A percentile compares a stretch with the other conserved stretches of the same genome.
phyloP scores from a whole-genome alignment of 2,329 filamentous ascomycete genomes.

The Domatiomyces catenatus region DNA sequence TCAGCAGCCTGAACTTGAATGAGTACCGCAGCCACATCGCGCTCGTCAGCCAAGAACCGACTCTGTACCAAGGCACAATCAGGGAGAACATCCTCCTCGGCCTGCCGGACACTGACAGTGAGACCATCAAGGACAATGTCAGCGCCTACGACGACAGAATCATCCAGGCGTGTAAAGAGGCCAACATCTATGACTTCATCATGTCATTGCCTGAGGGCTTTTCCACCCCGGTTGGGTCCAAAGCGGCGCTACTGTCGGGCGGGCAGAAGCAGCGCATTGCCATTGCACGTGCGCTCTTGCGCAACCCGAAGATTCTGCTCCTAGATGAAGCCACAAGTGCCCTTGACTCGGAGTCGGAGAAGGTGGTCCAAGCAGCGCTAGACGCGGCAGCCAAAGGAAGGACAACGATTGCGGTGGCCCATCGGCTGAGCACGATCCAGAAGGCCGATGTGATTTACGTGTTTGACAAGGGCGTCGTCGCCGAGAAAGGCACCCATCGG shows the following conservation, averaged over 20 bases:
- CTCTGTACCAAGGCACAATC: slow-evolving; percentile 83
- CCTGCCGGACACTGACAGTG: not conserved
- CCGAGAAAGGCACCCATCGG: slow-evolving; percentile 67
- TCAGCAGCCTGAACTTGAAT: slow-evolving; percentile 66
- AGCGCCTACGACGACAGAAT: slow-evolving; percentile 56
- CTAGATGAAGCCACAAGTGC: slow-evolving; percentile 59
- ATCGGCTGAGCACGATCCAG: slow-evolving; percentile 82
- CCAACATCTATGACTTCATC: slow-evolving; percentile 89
- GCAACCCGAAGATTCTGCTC: slow-evolving; percentile 76
- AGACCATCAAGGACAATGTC: not conserved
- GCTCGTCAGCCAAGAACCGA: slow-evolving; percentile 87
- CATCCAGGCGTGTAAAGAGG: slow-evolving; percentile 66
- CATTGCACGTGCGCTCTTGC: slow-evolving; percentile 77
- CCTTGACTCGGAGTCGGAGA: slow-evolving; percentile 34
- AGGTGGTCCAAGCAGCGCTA: slow-evolving; percentile 51
- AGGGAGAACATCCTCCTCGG: slow-evolving; percentile 80
- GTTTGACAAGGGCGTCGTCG: slow-evolving; percentile 77
- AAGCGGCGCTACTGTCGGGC: slow-evolving; percentile 70
- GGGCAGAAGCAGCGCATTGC: slow-evolving; percentile 92
- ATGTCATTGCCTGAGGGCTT: slow-evolving; percentile 73
- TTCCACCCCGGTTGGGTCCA: slow-evolving; percentile 69
- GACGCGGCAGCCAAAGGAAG: slow-evolving; percentile 70
- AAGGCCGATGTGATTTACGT: slow-evolving; percentile 92
- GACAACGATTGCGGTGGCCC: slow-evolving; percentile 87
- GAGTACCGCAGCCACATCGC: slow-evolving; percentile 72